These are phyloP conservation scores for Gynostemma pentaphyllum DNA, from an alignment of 306 rosid genomes.

Conservation along the genomic window DNA sequence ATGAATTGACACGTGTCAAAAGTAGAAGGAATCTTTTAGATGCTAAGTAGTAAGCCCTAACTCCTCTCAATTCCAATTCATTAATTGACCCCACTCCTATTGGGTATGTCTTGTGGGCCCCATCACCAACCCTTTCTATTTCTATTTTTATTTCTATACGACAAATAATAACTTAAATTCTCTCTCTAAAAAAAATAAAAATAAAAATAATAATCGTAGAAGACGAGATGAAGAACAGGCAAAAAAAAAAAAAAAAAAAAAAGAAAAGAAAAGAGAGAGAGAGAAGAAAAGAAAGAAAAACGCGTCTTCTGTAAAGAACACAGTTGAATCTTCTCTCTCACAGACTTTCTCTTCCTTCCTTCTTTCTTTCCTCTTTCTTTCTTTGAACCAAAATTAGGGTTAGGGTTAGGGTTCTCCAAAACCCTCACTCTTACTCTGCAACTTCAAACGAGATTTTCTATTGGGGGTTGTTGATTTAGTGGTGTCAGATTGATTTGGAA, in stretches of 20 bases:
- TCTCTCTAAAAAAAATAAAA: neutral
- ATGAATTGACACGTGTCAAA: neutral
- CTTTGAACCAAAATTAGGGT: slow-evolving; percentile 31
- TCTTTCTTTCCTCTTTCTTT: neutral
- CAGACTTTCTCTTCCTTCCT: neutral
- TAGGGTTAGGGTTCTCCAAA: slow-evolving; percentile 44
- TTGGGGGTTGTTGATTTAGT: slow-evolving; percentile 1
- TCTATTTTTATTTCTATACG: too few relatives aligned
- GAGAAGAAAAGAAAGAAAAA: slow-evolving; percentile 12
- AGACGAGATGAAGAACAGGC: neutral
- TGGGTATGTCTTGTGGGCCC: neutral
- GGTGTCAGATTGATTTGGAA: slow-evolving; percentile 7
- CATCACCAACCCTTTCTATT: neutral
- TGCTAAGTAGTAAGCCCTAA: neutral
- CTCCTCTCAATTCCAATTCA: neutral
- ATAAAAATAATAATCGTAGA: neutral
- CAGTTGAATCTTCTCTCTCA: slow-evolving; percentile 23
- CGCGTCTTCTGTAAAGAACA: slow-evolving; percentile 50
- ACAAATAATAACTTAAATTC: neutral
- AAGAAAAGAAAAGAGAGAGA: neutral
- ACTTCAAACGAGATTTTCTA: slow-evolving; percentile 14
- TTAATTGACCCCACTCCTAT: neutral
- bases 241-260: neutral
- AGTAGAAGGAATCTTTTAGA: neutral
- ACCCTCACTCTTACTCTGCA: slow-evolving; percentile 26